Evolutionary conservation across 1,139 yeast genomes (phyloP), one percentile per base, ranked within the genome.

Genomic region (Lodderomyces jiufengensis): DNA sequence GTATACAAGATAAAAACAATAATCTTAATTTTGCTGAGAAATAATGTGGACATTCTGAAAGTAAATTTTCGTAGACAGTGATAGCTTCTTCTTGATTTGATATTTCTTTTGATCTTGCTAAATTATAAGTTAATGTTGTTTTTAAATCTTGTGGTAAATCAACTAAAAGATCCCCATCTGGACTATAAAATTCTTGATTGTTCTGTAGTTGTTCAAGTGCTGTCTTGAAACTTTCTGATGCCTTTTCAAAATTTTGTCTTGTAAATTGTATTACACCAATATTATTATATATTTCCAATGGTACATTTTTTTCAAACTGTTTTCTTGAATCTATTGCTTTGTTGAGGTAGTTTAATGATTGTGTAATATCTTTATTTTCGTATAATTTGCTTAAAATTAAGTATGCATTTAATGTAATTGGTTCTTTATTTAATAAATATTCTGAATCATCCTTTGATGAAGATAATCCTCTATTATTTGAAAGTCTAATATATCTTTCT

Each of bases 201-300:
- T n/a, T 11, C 2, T 44, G 47, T 24, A 57, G 42, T 32, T 50
- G 50, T 2, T 46, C 57, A 24, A 67, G 53, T 0, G 92, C 87
- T 32, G 57, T 52, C 40, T 73, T 64, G 51, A 85, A 83, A 42
- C 50, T 58, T 11, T 49, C 50, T 5, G 53, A 32, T 1, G 75
- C 68, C 2, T 47, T 54, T 3, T 73, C 79, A 38, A 60, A 65
- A 48, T 82, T 78, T 30, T 78, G 81, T 45, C 75, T 78, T 43
- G 80, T 66, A 52, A 85, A 84, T 43, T 86, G 78, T 57, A 87
- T 78, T 8, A 87, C 95, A 31, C 95, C 98, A 48, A 88, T 69
- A 50, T 92, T 92, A 57, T 88, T 90, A 51, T 80, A 71, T 14
- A 88, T 65, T 48, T 83, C 86, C 38, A 81, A 66, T 2, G 90